Evolutionary conservation across 352 stramenopile species (phyloP).

Genomic region (Paralagenidium karlingii): DNA sequence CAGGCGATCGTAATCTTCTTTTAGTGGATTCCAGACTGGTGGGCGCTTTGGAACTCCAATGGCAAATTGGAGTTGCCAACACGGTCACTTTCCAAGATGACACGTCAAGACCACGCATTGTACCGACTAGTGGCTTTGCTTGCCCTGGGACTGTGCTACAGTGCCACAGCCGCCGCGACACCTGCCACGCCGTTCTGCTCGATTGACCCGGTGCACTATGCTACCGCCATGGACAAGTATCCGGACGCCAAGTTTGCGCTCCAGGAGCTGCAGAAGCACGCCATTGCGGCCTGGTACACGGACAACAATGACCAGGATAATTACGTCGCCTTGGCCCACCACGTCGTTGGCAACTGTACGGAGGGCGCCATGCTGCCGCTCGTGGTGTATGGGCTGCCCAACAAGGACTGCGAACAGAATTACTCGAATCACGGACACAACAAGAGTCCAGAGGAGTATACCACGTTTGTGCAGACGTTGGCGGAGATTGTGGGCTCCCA

Average conservation of each 20-base stretch:
- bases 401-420: constrained; percentile 55
- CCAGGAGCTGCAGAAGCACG: constrained; percentile 19
- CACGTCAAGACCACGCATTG: too few species aligned
- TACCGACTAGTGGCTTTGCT: too few species aligned
- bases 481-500: constrained; percentile 21
- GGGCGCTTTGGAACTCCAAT: too few species aligned
- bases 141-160: too few species aligned
- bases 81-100: too few species aligned
- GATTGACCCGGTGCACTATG: constrained; percentile 1
- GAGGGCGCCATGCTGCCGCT: too few species aligned
- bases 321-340: constrained; percentile 3
- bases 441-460: constrained; percentile 25
- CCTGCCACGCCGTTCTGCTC: too few species aligned
- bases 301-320: constrained; percentile 14
- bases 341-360: too few species aligned
- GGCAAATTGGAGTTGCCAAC: too few species aligned
- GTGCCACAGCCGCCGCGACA: too few species aligned
- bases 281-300: constrained; percentile 42
- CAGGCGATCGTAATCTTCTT: too few species aligned
- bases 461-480: constrained; percentile 26
- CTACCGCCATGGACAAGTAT: constrained; percentile 18
- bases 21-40: too few species aligned
- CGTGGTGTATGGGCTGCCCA: constrained; percentile 58
- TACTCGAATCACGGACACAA: constrained; percentile 24
- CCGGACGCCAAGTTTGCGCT: constrained; percentile 18